Base-by-base conservation (phyloP, 2,329 filamentous ascomycete genomes). In the Arachnomyces sp. region DNA sequence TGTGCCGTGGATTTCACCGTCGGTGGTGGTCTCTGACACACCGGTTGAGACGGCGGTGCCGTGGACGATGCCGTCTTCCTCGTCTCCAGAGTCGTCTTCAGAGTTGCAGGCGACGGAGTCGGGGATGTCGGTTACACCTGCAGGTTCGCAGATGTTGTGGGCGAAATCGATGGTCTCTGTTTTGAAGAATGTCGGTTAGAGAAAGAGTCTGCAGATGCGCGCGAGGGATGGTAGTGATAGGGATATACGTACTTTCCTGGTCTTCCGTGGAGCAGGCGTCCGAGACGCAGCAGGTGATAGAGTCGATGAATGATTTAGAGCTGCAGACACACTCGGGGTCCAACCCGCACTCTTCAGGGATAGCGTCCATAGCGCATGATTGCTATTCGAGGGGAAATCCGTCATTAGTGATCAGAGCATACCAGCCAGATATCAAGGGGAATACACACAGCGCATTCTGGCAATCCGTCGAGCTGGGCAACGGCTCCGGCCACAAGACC, bases 371-470 rank as follows among this genome's bases (percentile, higher is more conserved):
- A 41, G 66, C 65, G 43, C 67, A 71, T 4, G 31, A 13, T 58
- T 54, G 49, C 61, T 63, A 55, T 36, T 25, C 5, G 17, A 16
- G 35, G 15, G 29, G 6, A 14, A 38, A 38, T 11, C 12, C 35
- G 29, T 18, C 7, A 6, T 14, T 14, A 28, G 13, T 12, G 8
- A 25, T 5, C 13, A 28, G n/a, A 12, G 5, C 7, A 28, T 29
- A 7, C 12, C 4, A 17, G 7, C n/a, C 11, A 37, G 8, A 6
- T n/a, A 7, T 7, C 11, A 18, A 11, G 28, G 12, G 8, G 16
- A 29, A 14, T 29, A 69, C 74, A 54, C 67, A 80, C 76, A 48
- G 76, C 76, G 51, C 72, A 81, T 7, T 47, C 43, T 12, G 74
- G 78, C 36, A 75, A 67, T 30, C 51, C 54, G 20, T 53, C 49